Conservation (phyloP, 2,329 filamentous ascomycete species). For the Sporothrix euskadiensis region DNA sequence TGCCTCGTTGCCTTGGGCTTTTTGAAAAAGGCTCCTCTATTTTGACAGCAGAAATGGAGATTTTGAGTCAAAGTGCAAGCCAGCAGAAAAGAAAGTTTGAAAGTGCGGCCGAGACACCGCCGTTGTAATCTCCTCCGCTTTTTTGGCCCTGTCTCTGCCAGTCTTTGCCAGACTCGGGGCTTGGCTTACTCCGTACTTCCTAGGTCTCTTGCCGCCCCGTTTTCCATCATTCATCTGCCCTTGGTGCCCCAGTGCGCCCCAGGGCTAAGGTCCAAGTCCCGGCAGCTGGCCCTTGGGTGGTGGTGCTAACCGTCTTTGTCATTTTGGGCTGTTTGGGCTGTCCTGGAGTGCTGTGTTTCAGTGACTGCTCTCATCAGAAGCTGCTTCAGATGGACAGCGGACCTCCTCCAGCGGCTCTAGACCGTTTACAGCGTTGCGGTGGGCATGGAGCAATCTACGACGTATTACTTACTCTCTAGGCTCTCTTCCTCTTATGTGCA, state of each 20-base stretch:
- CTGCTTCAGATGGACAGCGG: neutral
- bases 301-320: conserved; percentile 13
- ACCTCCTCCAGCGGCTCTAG: neutral
- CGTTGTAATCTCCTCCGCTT: conserved; percentile 23
- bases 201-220: neutral
- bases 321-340: neutral
- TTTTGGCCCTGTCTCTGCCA: neutral
- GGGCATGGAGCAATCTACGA: neutral
- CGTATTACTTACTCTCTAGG: too few species aligned
- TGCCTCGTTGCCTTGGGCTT: neutral
- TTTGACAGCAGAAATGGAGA: conserved; percentile 2
- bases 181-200: neutral
- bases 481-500: too few species aligned
- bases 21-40: neutral
- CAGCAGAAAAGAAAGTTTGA: neutral
- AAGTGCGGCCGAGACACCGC: conserved; percentile 24
- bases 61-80: neutral
- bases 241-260: neutral
- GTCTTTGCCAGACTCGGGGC: neutral
- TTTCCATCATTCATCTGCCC: neutral
- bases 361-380: neutral
- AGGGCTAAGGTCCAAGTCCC: conserved; percentile 3
- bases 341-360: neutral
- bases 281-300: neutral
- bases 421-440: conserved; percentile 18